Conservation (phyloP, 2,329 filamentous ascomycete genomes). For the Penicillium sp. region DNA sequence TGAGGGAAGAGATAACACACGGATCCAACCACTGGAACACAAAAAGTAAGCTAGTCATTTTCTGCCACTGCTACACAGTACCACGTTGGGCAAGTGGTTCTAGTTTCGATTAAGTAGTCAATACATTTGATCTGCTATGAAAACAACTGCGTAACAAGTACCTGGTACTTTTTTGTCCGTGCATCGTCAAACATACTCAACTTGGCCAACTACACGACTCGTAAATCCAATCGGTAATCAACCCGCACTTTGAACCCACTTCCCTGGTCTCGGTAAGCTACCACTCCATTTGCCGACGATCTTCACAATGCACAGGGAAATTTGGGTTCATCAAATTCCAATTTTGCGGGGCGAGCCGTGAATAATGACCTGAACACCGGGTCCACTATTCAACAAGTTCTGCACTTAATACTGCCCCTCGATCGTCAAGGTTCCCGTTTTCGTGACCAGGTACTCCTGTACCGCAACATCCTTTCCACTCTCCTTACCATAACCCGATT, state of each 20-base stretch:
- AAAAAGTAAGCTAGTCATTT: background rate
- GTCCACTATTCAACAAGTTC: background rate
- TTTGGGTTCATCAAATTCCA: background rate
- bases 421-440: constrained; percentile 65
- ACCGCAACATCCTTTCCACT: constrained; percentile 66
- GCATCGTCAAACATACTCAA: constrained; percentile 19
- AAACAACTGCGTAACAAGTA: background rate
- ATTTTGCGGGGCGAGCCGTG: background rate
- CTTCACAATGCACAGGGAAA: no score
- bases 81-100: background rate
- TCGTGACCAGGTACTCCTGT: constrained; percentile 62
- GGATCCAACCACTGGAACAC: background rate
- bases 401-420: constrained; percentile 52
- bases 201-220: constrained; percentile 22
- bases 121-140: background rate
- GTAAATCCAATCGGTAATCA: background rate
- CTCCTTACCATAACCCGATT: constrained; percentile 68
- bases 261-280: background rate
- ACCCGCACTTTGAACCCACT: background rate
- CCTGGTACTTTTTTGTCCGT: background rate
- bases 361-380: background rate
- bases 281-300: no score
- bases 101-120: background rate
- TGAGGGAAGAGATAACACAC: background rate
- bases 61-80: background rate